These are phyloP conservation scores for Lentinula lateritia DNA, from an alignment of 768 basidiomycete genomes.

Conservation along the genomic window DNA sequence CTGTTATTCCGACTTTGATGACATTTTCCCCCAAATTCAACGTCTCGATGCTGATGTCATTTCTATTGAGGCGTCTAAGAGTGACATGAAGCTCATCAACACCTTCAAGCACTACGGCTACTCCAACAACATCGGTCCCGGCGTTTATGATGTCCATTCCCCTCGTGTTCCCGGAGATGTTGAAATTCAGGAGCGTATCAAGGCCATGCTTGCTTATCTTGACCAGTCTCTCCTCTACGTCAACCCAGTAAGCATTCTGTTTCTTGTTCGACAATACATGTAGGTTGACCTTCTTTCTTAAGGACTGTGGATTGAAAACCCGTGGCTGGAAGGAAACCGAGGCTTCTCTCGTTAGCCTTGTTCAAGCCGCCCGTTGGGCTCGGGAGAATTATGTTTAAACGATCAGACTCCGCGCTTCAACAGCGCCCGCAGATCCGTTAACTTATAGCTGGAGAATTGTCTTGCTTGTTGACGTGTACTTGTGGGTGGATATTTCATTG, in stretches of 20 bases:
- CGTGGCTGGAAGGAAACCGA: slow-evolving; percentile 81
- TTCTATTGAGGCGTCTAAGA: slow-evolving; percentile 98
- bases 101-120: slow-evolving; percentile 96
- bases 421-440: slow-evolving; percentile 49
- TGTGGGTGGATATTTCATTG: slow-evolving; percentile 23
- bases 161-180: slow-evolving; percentile 92
- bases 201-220: slow-evolving; percentile 77
- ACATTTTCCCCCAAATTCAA: slow-evolving; percentile 97
- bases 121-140: slow-evolving; percentile 96
- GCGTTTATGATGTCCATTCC: slow-evolving; percentile 99
- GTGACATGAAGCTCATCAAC: slow-evolving; percentile 93
- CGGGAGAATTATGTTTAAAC: slow-evolving; percentile 53
- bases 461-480: slow-evolving; percentile 26
- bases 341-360: slow-evolving; percentile 58
- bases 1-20: slow-evolving; percentile 98
- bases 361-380: slow-evolving; percentile 70
- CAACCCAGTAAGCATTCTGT: slow-evolving; percentile 61
- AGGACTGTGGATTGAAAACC: slow-evolving; percentile 96
- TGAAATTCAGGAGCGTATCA: slow-evolving; percentile 92
- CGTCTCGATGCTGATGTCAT: slow-evolving; percentile 98
- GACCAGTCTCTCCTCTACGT: slow-evolving; percentile 79
- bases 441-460: slow-evolving; percentile 27
- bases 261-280: neutral
- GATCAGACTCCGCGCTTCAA: slow-evolving; percentile 47
- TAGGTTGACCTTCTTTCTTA: slow-evolving; percentile 8